Evolutionary conservation across 805 yeast genomes (phyloP).

Genomic region (Yarrowia sp.): DNA sequence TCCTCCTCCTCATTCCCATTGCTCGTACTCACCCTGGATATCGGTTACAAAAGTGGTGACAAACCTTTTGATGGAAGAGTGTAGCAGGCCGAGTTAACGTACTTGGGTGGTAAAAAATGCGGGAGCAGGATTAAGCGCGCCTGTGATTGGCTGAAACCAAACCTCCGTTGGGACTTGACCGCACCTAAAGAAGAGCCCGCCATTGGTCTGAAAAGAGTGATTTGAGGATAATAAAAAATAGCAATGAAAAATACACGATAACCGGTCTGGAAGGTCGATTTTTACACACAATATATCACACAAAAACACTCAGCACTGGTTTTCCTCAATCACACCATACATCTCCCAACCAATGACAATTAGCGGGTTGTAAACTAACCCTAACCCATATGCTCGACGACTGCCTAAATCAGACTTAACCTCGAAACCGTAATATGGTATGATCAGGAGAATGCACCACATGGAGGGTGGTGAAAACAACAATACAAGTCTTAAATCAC

Average conservation of each 20-base stretch:
- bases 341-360: constrained; percentile 23
- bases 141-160: constrained; percentile 21
- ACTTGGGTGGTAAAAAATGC: constrained; percentile 26
- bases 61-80: constrained; percentile 27
- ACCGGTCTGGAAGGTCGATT: too few relatives aligned
- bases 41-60: constrained; percentile 27
- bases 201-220: neutral
- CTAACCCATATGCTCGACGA: neutral
- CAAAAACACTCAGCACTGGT: too few relatives aligned
- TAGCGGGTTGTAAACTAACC: neutral
- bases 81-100: constrained; percentile 23
- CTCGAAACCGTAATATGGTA: constrained; percentile 19
- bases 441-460: neutral
- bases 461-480: too few relatives aligned
- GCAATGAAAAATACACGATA: too few relatives aligned
- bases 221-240: neutral
- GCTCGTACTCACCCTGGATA: constrained; percentile 22
- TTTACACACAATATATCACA: too few relatives aligned
- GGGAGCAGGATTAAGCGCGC: constrained; percentile 9
- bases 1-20: neutral
- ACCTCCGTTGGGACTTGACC: neutral
- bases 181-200: neutral
- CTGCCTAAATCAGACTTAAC: neutral
- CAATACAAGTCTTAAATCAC: too few relatives aligned
- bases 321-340: neutral